Evolutionary conservation across 1,139 yeast genomes (phyloP).

Genomic region (Ogataea hybrid): DNA sequence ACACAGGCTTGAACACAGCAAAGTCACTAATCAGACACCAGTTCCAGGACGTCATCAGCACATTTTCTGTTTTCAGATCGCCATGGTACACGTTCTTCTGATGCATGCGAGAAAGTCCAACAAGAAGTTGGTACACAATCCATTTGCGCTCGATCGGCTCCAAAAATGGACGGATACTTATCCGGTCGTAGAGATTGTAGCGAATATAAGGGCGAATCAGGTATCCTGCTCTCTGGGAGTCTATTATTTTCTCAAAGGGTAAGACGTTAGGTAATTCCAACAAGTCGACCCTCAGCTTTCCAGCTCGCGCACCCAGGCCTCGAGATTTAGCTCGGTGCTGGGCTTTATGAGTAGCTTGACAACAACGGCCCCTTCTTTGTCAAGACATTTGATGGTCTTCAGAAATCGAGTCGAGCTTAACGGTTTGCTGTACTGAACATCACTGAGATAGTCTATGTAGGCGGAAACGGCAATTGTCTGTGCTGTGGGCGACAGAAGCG

Average conservation of each 20-base stretch:
- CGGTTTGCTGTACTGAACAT: constrained; percentile 70
- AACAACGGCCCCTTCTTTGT: constrained; percentile 64
- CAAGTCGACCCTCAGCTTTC: constrained; percentile 42
- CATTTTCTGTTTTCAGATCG: constrained; percentile 87
- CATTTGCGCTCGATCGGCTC: constrained; percentile 81
- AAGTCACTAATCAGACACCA: constrained; percentile 85
- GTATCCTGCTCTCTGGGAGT: constrained; percentile 92
- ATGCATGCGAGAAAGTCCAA: constrained; percentile 64
- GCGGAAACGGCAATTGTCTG: constrained; percentile 92
- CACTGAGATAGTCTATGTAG: constrained; percentile 67
- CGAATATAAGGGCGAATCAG: constrained; percentile 77
- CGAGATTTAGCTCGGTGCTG: constrained; percentile 26
- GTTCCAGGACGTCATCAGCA: constrained; percentile 84
- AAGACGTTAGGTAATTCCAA: constrained; percentile 59
- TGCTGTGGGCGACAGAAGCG: constrained; percentile 84
- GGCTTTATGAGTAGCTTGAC: constrained; percentile 86
- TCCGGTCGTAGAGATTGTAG: constrained; percentile 78
- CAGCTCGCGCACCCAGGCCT: constrained; percentile 36
- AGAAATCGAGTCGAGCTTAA: constrained; percentile 78
- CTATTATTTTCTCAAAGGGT: constrained; percentile 72
- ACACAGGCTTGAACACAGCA: constrained; percentile 80
- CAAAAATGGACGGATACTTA: constrained; percentile 84
- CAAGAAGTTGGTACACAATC: constrained; percentile 75
- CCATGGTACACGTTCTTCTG: constrained; percentile 69
- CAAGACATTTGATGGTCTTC: constrained; percentile 80